Evolutionary conservation across 2,329 filamentous ascomycete genomes (phyloP), one percentile per base, ranked within the genome.

Genomic region (Hymenoscyphus scutula): DNA sequence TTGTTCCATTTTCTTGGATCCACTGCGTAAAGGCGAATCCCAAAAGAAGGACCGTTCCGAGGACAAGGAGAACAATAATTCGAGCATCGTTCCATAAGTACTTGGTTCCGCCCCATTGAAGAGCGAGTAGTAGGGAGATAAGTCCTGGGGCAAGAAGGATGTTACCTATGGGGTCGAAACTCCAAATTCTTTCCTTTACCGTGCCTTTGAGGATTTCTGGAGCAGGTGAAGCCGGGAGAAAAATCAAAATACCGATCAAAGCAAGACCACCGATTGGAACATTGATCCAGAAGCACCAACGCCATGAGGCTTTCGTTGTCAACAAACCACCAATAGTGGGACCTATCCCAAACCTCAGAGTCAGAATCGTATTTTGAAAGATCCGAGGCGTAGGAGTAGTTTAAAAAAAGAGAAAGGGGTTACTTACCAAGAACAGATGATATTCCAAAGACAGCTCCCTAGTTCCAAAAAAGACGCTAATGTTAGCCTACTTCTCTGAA

Each of bases 171-270:
- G 74, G 65, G 61, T 77, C 75, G 59, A 75, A 72, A 48, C 69
- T 65, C n/a, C 66, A 48, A 5, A 72, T 10, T 29, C 57, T 60
- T 10, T 61, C 62, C 34, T 56, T 62, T 17, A 58, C 59, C 3
- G 61, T 41, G 15, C 67, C 66, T 5, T 69, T 62, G 6, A 66
- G 65, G 48, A 69, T 68, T 41, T 69, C 67, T 15, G 76, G 74
- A 38, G 73, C 73, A 41, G 62, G 61, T 34, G 79, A 68, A 15
- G 79, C 78, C 45, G 79, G 73, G 4, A 83, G 74, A 53, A 77
- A 73, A 5, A 78, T 73, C 13, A 79, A 68, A n/a, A 76, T 63
- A 23, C 78, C 60, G 1, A 69, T 59, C 3, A 80, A 68, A 1
- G 77, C 73, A 30, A 77, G 67, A 51, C 73, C 75, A 48, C 75